Conservation (phyloP, 495 filamentous ascomycete genomes). For the Cercophora samala region DNA sequence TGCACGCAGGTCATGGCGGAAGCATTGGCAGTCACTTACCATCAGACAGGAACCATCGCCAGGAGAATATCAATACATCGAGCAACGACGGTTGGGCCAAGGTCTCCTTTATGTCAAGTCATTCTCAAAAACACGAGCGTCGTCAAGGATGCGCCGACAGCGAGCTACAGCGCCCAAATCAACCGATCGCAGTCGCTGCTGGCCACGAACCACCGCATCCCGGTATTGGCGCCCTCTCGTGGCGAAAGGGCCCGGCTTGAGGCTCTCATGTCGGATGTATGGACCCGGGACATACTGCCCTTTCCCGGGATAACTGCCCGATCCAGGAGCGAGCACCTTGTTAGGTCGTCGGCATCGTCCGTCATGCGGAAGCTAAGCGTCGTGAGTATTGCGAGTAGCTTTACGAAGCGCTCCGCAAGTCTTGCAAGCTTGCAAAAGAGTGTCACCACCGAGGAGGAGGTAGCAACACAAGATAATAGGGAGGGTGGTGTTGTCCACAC, state of each 20-base stretch:
- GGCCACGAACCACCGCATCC: constrained; percentile 56
- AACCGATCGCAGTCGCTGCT: constrained; percentile 70
- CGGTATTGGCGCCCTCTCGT: constrained; percentile 64
- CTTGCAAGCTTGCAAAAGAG: constrained; percentile 28
- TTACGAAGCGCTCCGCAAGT: constrained; percentile 56
- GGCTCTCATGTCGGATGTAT: constrained; percentile 68
- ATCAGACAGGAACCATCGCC: constrained; percentile 65
- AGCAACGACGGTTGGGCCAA: constrained; percentile 62
- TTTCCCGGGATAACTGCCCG: constrained; percentile 76
- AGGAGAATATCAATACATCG: constrained; percentile 79
- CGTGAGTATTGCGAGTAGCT: constrained; percentile 62
- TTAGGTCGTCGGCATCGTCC: constrained; percentile 68
- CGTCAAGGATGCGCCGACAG: constrained; percentile 50
- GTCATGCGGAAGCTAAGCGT: constrained; percentile 82
- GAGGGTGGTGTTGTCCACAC: constrained; percentile 2
- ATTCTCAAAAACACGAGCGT: constrained; percentile 87
- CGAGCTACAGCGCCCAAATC: constrained; percentile 47
- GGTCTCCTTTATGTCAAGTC: constrained; percentile 62
- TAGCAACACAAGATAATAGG: not conserved
- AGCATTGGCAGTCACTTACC: constrained; percentile 65
- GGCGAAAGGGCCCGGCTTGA: constrained; percentile 77
- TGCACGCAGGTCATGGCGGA: not conserved
- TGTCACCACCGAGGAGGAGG: constrained; percentile 17
- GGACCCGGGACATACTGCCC: constrained; percentile 78
- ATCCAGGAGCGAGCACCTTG: constrained; percentile 59